Conservation (phyloP, 2,329 filamentous ascomycete genomes). For the Trichoderma lentiforme region DNA sequence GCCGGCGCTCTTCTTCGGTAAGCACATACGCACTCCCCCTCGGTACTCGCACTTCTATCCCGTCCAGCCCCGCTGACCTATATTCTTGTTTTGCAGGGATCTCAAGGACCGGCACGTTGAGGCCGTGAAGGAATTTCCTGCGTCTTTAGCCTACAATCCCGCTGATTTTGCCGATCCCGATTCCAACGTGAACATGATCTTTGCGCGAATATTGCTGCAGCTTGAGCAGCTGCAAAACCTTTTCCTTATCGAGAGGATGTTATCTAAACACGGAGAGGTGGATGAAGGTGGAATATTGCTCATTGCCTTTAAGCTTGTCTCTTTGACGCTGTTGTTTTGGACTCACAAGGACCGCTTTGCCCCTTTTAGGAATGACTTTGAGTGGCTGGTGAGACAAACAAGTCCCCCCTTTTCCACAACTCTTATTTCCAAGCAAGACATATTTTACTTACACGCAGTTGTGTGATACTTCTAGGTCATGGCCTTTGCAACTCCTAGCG, state of each 20-base stretch:
- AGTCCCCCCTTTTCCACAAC: neutral
- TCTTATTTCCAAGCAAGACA: no score
- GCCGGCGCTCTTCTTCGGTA: neutral
- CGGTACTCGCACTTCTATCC: neutral
- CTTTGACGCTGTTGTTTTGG: slow-evolving; percentile 46
- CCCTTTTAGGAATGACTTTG: slow-evolving; percentile 42
- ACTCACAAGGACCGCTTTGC: slow-evolving; percentile 46
- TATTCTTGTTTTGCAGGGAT: neutral
- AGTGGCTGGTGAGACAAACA: slow-evolving; percentile 44
- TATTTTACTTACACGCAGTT: neutral
- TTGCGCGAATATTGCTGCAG: slow-evolving; percentile 44
- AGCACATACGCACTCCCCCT: neutral
- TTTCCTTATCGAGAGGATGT: slow-evolving; percentile 56
- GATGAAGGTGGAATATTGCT: slow-evolving; percentile 40
- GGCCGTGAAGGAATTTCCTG: slow-evolving; percentile 25
- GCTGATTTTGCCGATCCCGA: slow-evolving; percentile 36
- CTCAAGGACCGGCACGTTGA: slow-evolving; percentile 6
- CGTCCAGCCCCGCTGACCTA: neutral
- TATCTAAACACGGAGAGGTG: slow-evolving; percentile 43
- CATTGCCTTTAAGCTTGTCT: slow-evolving; percentile 47
- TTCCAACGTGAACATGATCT: slow-evolving; percentile 33
- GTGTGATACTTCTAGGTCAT: slow-evolving; percentile 38
- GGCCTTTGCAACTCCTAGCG: slow-evolving; percentile 47
- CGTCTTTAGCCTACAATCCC: slow-evolving; percentile 38
- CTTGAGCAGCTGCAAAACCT: slow-evolving; percentile 54